Base-by-base conservation (phyloP, 495 filamentous ascomycete species). In the Penicillium taxi region DNA sequence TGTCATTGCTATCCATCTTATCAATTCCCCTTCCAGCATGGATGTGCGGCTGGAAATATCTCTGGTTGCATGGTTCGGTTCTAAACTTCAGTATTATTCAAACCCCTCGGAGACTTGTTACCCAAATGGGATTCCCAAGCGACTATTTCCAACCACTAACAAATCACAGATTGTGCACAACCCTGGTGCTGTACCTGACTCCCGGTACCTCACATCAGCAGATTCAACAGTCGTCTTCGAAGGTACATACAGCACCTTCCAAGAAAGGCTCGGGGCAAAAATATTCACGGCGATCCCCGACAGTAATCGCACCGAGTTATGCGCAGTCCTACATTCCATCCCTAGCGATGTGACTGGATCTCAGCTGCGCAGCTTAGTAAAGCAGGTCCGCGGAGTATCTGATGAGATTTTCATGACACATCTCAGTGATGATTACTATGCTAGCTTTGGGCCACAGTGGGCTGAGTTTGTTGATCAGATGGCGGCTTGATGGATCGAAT, bases 221-320 rank as follows among this genome's bases (percentile, higher is more conserved):
- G 64, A 69, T 47, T 58, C 59, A 36, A 66, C 63, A 5, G 65
- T 71, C 18, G 62, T 73, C 1, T 68, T 70, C 40, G 66, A 71
- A 41, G 63, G 54, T 21, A 58, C 63, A 5, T 68, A 71, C 37
- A 48, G 47, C 26, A 66, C 58, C 26, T 71, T 67, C 50, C 53
- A 57, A 23, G 50, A 58, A 32, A 51, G 63, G 19, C 35, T 57
- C 9, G 43, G 54, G 9, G 52, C 52, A n/a, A 55, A 55, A 12
- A 37, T 58, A 16, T 59, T 68, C 42, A 44, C 52, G 21, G 41
- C 32, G 6, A 62, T 69, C 27, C 45, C 56, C 24, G 45, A 58
- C 34, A 60, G 48, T 42, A 46, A 56, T 37, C 58, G 64, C 13
- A 37, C 50, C 25, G 47, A 61, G 41, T 48, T 64, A 9, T 61